phyloP scores from a whole-genome alignment of 2,329 filamentous ascomycete genomes.

The Phoma sp. region DNA sequence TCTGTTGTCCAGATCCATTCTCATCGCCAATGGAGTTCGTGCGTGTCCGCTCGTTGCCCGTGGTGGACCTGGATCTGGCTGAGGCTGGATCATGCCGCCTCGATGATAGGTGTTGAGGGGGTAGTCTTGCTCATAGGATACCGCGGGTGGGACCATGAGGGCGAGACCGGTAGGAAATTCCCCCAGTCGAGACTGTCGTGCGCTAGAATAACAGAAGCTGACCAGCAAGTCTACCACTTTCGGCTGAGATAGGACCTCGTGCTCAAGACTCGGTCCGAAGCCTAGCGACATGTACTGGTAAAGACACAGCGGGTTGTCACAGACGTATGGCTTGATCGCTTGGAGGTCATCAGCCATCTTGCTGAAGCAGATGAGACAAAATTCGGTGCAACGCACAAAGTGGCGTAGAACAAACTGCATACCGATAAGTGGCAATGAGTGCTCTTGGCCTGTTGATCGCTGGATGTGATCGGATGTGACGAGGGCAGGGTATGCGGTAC shows the following conservation, averaged over 20 bases:
- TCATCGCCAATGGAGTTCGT: slow-evolving; percentile 9
- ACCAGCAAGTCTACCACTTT: slow-evolving; percentile 84
- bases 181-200: slow-evolving; percentile 52
- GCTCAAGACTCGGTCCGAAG: slow-evolving; percentile 83
- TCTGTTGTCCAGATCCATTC: slow-evolving; percentile 45
- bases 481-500: slow-evolving; percentile 51
- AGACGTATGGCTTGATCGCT: slow-evolving; percentile 77
- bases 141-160: slow-evolving; percentile 56
- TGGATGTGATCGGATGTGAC: slow-evolving; percentile 60
- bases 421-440: slow-evolving; percentile 63
- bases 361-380: slow-evolving; percentile 84
- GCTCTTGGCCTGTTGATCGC: slow-evolving; percentile 35
- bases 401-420: slow-evolving; percentile 82
- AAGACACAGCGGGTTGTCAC: slow-evolving; percentile 74
- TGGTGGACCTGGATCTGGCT: background rate
- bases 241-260: slow-evolving; percentile 80
- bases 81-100: background rate
- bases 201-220: slow-evolving; percentile 76
- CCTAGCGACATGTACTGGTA: slow-evolving; percentile 90
- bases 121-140: slow-evolving; percentile 27
- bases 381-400: slow-evolving; percentile 81
- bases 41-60: background rate
- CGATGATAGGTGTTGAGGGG: background rate
- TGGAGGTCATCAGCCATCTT: slow-evolving; percentile 69
- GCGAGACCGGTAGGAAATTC: slow-evolving; percentile 65